Evolutionary conservation across 768 basidiomycete species (phyloP), one percentile per base, ranked within the genome.

Genomic region (Clitopilus hobsonii): DNA sequence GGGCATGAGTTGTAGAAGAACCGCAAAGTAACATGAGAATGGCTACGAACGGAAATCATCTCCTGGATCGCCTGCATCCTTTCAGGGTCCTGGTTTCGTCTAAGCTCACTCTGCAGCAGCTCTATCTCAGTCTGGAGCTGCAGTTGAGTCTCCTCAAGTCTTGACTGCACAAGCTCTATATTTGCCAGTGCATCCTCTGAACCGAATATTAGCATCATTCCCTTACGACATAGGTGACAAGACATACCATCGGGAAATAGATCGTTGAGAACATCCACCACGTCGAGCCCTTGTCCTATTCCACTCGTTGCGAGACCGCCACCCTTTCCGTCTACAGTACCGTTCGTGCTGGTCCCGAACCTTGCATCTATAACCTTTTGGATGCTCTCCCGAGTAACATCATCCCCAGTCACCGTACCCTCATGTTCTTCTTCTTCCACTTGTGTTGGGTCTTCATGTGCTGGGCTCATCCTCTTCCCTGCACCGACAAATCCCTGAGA

Each of bases 11-110:
- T 4, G 32, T 10, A 36, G n/a, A n/a, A n/a, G n/a, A n/a, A n/a
- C n/a, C n/a, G n/a, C n/a, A 29, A 24, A 53, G 54, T 65, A 36
- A 58, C 52, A 18, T 16, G 13, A 28, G 49, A 13, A 20, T 10
- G 7, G 26, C 23, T 16, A 69, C 83, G 55, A 60, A 98, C 96
- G 20, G 89, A 94, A 53, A 99, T 98, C 83, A 97, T 93, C 69
- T 92, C 92, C 68, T 98, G 97, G 27, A 97, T 94, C 51, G 86
- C 73, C 53, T 88, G 85, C 89, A 98, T 94, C 61, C 85, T 79
- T 53, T 83, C 82, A n/a, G 89, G 90, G 70, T 94, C 89, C 67
- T 96, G 94, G 60, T 90, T 89, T 11, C 71, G 73, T 60, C 78
- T 77, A 53, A 98, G 71, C 65, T 91, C 85, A 23, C 70, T 74